Evolutionary conservation across 306 rosid species (phyloP).

Genomic region (Medicago ruthenica): DNA sequence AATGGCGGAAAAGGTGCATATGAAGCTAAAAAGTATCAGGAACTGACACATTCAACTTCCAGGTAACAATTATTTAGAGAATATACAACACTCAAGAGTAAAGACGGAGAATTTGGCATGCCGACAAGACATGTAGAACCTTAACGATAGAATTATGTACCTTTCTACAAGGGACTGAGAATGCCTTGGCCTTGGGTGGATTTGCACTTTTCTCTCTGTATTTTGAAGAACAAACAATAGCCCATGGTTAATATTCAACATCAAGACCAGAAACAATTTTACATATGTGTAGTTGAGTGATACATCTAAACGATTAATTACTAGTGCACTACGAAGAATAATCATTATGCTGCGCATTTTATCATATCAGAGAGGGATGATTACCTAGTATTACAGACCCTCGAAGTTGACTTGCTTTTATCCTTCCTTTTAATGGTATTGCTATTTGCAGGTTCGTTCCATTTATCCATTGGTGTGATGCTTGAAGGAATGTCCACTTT

Average conservation of each 20-base stretch:
- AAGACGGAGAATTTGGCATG: not conserved
- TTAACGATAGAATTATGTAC: slow-evolving; percentile 43
- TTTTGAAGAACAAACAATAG: slow-evolving; percentile 24
- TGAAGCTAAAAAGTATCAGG: not conserved
- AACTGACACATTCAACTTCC: slow-evolving; percentile 18
- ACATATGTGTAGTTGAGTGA: not conserved
- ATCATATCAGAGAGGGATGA: not conserved
- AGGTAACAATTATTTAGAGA: slow-evolving; percentile 21
- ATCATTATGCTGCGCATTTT: not conserved
- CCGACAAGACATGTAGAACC: slow-evolving; percentile 24
- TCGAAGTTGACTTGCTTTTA: not conserved
- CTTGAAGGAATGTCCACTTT: slow-evolving; percentile 34
- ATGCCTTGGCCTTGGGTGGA: slow-evolving; percentile 55
- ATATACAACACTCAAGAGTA: slow-evolving; percentile 6
- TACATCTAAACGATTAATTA: not conserved
- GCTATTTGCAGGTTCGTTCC: no score
- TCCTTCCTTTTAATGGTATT: no score
- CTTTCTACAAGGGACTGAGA: slow-evolving; percentile 61
- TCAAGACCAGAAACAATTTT: not conserved
- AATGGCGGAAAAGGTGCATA: not conserved
- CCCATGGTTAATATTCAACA: not conserved
- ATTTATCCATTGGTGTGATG: not conserved
- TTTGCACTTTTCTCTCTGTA: slow-evolving; percentile 45
- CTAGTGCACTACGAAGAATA: not conserved
- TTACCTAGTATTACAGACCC: slow-evolving; percentile 49